A percentile compares a stretch with the other conserved stretches of the same genome.
These are phyloP conservation scores for Salix dunnii DNA, from an alignment of 345 rosid species.

Conservation along the genomic window DNA sequence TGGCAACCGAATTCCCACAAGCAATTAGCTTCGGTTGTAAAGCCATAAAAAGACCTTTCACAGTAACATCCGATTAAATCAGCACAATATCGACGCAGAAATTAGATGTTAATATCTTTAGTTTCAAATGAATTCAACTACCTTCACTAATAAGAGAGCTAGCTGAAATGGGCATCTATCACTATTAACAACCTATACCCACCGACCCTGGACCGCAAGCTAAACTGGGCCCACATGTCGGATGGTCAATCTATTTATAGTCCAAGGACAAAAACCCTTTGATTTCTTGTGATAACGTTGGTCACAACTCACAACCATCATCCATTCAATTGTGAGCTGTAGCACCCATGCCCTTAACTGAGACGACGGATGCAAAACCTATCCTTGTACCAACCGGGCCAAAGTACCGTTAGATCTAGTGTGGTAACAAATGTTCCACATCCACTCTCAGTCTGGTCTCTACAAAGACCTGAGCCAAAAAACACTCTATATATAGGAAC, in stretches of 20 bases:
- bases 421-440: slow-evolving; percentile 10
- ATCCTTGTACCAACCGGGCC: neutral
- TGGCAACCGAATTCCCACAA: slow-evolving; percentile 28
- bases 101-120: neutral
- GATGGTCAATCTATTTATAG: slow-evolving; percentile 22
- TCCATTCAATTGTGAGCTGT: slow-evolving; percentile 10
- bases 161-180: slow-evolving; percentile 13
- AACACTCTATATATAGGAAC: neutral
- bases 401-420: neutral
- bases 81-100: neutral
- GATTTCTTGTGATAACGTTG: neutral
- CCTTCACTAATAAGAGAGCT: neutral
- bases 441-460: neutral
- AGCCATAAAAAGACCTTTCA: slow-evolving; percentile 33
- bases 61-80: neutral
- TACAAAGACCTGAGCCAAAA: neutral
- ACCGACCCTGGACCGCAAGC: slow-evolving; percentile 20
- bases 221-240: slow-evolving; percentile 25
- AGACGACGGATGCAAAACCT: slow-evolving; percentile 11
- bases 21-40: slow-evolving; percentile 35
- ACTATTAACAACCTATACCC: slow-evolving; percentile 9
- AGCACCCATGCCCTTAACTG: slow-evolving; percentile 9
- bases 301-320: neutral
- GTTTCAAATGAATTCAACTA: neutral
- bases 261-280: slow-evolving; percentile 4